Evolutionary conservation across 768 basidiomycete species (phyloP).

Genomic region (Leccinum aurantiacum): DNA sequence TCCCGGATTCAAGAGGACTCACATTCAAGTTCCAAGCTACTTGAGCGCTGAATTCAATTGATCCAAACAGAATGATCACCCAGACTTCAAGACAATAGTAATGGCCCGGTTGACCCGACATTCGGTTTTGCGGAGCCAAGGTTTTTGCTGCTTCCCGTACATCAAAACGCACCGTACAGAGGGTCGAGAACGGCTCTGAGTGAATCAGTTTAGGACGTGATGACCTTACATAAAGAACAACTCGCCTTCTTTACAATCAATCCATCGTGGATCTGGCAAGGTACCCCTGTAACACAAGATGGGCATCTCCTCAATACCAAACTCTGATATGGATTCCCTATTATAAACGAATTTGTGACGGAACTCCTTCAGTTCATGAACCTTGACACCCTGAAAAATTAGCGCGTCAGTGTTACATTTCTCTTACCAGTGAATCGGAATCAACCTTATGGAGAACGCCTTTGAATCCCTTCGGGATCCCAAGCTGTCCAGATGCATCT

Average conservation of each 20-base stretch:
- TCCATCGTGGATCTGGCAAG: slow-evolving; percentile 11
- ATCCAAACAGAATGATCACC: slow-evolving; percentile 18
- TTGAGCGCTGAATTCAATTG: slow-evolving; percentile 28
- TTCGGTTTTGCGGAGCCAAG: background rate
- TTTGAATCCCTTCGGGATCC: no score
- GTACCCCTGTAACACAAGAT: slow-evolving; percentile 19
- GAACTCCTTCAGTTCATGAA: slow-evolving; percentile 14
- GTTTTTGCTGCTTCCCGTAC: slow-evolving; percentile 4
- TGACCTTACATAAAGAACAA: background rate
- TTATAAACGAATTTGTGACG: slow-evolving; percentile 6
- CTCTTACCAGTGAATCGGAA: no score
- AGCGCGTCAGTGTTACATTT: background rate
- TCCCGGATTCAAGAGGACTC: background rate
- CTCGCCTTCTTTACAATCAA: slow-evolving; percentile 6
- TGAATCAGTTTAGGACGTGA: background rate
- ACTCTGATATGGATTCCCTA: background rate
- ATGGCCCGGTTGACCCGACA: background rate
- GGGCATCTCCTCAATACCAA: background rate
- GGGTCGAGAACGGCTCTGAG: slow-evolving; percentile 13
- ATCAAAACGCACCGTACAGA: slow-evolving; percentile 11
- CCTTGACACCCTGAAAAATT: slow-evolving; percentile 9
- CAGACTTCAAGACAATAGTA: slow-evolving; percentile 9
- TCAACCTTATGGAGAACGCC: no score
- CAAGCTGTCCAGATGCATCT: no score
- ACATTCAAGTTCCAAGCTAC: slow-evolving; percentile 14